Evolutionary conservation across 495 filamentous ascomycete species (phyloP), one percentile per base, ranked within the genome.

Genomic region (Tetracladium marchalianum): DNA sequence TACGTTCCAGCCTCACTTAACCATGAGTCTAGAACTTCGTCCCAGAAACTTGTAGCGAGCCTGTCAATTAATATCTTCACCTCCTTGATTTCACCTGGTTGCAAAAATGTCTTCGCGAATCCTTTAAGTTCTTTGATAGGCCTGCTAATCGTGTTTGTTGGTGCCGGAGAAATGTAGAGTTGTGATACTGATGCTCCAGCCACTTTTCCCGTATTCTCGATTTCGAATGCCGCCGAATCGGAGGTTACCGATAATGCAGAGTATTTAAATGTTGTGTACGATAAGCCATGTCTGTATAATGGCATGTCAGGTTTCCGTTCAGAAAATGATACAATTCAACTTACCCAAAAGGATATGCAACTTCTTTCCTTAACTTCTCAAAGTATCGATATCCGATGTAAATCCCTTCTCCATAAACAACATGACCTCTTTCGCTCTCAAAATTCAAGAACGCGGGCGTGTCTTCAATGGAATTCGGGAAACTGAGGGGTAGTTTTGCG

Each of bases 331-430:
- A 69, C 73, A 35, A 7, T 27, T 27, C 22, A 27, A 27, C 22
- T 27, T 77, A 85, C 11, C 90, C 90, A 51, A 95, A 97, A 59
- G 90, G 84, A 62, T 83, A 97, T 49, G 85, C 79, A 1, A 88
- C 86, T 13, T 76, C 69, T 34, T 79, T 68, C 22, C 71, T 67
- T 65, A 49, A 80, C 76, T 45, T 71, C 54, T 83, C 78, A 47
- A 83, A 84, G 45, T 76, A 69, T 16, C 80, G 74, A 47, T 85
- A 84, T 53, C 81, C 82, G 40, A 85, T 64, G 35, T 75, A 74
- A 0, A 82, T 60, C 9, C 74, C 76, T 54, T 90, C 85, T 39
- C 81, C 82, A 56, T 88, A 88, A 7, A 85, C 38, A 56, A 69
- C 18, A 45, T 57, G n/a, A 61, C 67, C 35, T 1, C 22, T 27